Base-by-base conservation (phyloP, 176 grass and related monocot species). In the Leersia perrieri region DNA sequence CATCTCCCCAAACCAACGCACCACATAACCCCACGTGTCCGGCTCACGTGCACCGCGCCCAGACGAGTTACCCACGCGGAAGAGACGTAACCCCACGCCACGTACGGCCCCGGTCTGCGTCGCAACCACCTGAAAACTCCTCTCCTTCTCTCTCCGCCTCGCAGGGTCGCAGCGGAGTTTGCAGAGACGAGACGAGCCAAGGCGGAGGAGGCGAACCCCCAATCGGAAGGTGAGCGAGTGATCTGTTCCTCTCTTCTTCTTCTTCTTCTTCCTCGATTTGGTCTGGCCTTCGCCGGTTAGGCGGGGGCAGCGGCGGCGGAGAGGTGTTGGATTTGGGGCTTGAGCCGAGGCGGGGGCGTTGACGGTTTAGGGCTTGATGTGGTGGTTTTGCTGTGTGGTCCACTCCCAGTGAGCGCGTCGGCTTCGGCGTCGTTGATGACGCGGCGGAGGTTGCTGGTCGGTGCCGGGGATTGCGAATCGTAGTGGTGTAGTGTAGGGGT, bases 181-280 rank as follows among this genome's bases (percentile, higher is more conserved):
- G 49, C 49, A n/a, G 20, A 49, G 45, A 39, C n/a, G n/a, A n/a
- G n/a, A 5, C 14, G 42, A 51, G 42, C 13, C 42, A 5, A 49
- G 18, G 18, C 1, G 49, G 49, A 1, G 20, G 49, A 7, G 18
- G 49, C 1, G 51, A 55, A 22, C 22, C 51, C 51, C 51, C 51
- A 55, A 66, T 11, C 75, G 66, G 32, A 60, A 78, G 75, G 75
- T 63, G 53, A n/a, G n/a, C n/a, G n/a, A n/a, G n/a, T 62, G 83
- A 31, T 51, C 29, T 5, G 3, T 11, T 0, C 1, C 0, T 5
- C 33, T 0, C 5, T 0, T 0, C 0, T 58, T 0, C 18, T 11
- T 3, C 44, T 6, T 5, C 1, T 9, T 11, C 49, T 22, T 22
- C 23, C 57, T 78, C 66, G 30, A 71, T 38, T 38, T 38, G 55